Evolutionary conservation across 2,329 filamentous ascomycete genomes (phyloP), one percentile per base, ranked within the genome.

Genomic region (Ophiosphaerella narmari): DNA sequence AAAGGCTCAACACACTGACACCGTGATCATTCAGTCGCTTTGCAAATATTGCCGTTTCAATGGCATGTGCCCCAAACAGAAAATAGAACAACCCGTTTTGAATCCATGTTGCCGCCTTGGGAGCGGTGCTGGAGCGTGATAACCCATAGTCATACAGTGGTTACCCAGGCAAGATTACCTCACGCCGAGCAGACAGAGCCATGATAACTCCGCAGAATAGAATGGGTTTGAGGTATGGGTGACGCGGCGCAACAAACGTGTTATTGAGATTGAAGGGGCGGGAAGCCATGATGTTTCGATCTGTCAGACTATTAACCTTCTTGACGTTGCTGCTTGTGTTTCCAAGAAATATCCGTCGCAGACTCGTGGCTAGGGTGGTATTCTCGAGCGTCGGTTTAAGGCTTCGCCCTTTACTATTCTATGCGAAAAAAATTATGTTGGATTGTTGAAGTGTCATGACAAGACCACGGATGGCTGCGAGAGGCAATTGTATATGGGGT

Each of bases 21-120:
- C 65, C 59, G 34, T 62, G 56, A 23, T 48, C 48, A 0, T 38
- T 49, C 35, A 66, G 31, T 16, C 54, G 46, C 39, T 49, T 55
- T 5, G 55, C 52, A 18, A 67, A 65, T 2, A 61, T 45, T 4
- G 44, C 57, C 8, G 59, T 60, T 37, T 66, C 63, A 3, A 65
- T 47, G 1, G 54, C 54, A 8, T 67, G 65, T 8, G 55, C 59
- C 11, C 57, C 56, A 12, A 59, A 66, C 7, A 66, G 14, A 41
- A 64, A 60, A 50, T 61, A 66, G 35, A 63, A 67, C 4, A 63
- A 29, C 18, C 55, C 57, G 16, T 43, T 55, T 33, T 67, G 59
- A 12, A 58, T 54, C 62, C 62, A 66, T 0, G 51, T 42, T 3
- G 57, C 62, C 4, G 53, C 46, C 16, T 58, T 57, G 9, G 60